Percentiles rank a stretch among this genome's conserved stretches.
Evolutionary conservation across 1,284 basidiomycete species (phyloP).

Genomic region (Volvariella surrecta): DNA sequence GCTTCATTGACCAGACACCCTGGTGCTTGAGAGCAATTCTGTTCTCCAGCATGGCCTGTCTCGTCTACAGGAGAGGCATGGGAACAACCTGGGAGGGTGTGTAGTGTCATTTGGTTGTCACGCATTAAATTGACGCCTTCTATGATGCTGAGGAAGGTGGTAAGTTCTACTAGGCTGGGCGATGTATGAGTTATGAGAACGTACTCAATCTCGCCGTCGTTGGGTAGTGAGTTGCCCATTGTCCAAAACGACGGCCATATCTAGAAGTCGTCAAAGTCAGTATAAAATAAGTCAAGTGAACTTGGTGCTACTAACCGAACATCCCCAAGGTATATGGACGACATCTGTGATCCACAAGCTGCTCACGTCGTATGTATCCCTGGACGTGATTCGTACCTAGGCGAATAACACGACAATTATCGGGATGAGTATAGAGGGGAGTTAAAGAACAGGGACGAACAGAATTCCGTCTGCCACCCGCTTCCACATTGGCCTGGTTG

Average conservation of each 20-base stretch:
- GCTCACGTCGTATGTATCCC: conserved; percentile 39
- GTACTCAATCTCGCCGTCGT: conserved; percentile 47
- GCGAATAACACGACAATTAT: conserved; percentile 4
- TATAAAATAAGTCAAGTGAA: neutral
- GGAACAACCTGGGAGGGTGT: conserved; percentile 29
- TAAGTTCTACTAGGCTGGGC: neutral
- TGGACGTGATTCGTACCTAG: conserved; percentile 41
- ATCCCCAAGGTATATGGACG: conserved; percentile 50
- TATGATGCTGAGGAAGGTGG: conserved; percentile 33
- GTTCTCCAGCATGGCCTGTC: conserved; percentile 24
- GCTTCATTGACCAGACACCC: conserved; percentile 52
- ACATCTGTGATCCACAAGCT: conserved; percentile 52
- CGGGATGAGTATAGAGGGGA: conserved; percentile 3
- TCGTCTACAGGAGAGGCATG: conserved; percentile 20
- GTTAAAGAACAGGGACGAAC: conserved; percentile 21
- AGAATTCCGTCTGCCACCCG: conserved; percentile 46
- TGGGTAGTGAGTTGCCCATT: conserved; percentile 35
- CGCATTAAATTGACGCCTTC: conserved; percentile 38
- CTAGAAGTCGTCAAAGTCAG: conserved; percentile 11
- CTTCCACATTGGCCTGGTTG: conserved; percentile 39
- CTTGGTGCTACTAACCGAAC: conserved; percentile 24
- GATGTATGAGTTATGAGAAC: conserved; percentile 5
- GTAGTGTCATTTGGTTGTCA: conserved; percentile 36
- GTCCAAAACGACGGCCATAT: conserved; percentile 54
- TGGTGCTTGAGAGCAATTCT: conserved; percentile 32